A percentile compares a stretch with the other conserved stretches of the same genome.
These are phyloP conservation scores for Carpinus fangiana DNA, from an alignment of 306 rosid species.

Conservation along the genomic window DNA sequence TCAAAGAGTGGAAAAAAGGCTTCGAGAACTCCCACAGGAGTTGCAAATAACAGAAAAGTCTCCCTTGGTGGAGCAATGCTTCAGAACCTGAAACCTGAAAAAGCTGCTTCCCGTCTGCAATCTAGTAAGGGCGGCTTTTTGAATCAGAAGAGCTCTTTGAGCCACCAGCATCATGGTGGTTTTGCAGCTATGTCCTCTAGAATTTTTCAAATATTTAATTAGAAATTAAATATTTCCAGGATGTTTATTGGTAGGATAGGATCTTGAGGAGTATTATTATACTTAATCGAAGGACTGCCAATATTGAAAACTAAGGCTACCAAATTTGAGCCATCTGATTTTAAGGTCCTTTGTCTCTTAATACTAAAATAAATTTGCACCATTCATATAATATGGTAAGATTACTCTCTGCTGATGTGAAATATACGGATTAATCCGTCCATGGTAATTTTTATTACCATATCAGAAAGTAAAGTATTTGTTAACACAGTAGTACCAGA, in stretches of 20 bases:
- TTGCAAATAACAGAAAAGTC: slow-evolving; percentile 41
- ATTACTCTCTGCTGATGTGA: neutral
- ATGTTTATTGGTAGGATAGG: no score
- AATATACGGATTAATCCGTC: no score
- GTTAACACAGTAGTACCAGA: neutral
- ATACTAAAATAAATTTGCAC: neutral
- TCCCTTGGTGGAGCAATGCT: slow-evolving; percentile 56
- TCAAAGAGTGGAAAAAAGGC: slow-evolving; percentile 37
- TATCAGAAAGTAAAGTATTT: no score
- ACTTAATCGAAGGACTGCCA: neutral
- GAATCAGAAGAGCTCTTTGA: slow-evolving; percentile 36
- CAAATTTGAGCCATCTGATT: neutral
- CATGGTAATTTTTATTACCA: no score
- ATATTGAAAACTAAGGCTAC: neutral
- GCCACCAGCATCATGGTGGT: slow-evolving; percentile 31
- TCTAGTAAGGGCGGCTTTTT: slow-evolving; percentile 33
- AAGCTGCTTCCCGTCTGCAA: slow-evolving; percentile 38
- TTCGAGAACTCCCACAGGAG: slow-evolving; percentile 39
- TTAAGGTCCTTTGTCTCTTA: neutral
- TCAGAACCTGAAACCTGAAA: slow-evolving; percentile 48
- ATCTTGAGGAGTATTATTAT: neutral
- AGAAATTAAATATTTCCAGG: neutral
- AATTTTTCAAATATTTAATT: slow-evolving; percentile 17
- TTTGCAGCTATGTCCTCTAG: slow-evolving; percentile 38
- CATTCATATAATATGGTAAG: neutral